These are phyloP conservation scores for Berberis vulgaris DNA, from an alignment of 164 flowering plant genomes.

Conservation along the genomic window DNA sequence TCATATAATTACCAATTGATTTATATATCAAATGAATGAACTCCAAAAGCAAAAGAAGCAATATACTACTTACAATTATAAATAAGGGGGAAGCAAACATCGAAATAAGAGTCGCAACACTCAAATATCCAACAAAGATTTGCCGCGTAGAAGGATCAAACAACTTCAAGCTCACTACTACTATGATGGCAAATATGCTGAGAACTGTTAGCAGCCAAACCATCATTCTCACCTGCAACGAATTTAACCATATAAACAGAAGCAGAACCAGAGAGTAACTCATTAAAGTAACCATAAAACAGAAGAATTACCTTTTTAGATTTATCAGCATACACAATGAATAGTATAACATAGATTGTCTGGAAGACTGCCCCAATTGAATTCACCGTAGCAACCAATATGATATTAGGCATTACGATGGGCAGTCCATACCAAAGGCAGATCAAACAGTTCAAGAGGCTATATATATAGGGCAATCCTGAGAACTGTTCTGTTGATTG, in stretches of 20 bases:
- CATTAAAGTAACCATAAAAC: neutral
- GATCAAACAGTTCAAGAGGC: slow-evolving; percentile 66
- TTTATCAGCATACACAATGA: slow-evolving; percentile 43
- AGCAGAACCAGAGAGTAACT: neutral
- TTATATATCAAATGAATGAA: neutral
- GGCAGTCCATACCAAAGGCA: slow-evolving; percentile 78
- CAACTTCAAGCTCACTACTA: slow-evolving; percentile 34
- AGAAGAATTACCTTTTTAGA: slow-evolving; percentile 35
- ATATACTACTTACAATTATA: slow-evolving; percentile 40
- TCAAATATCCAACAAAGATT: slow-evolving; percentile 54
- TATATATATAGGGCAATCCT: slow-evolving; percentile 75
- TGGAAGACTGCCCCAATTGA: slow-evolving; percentile 69
- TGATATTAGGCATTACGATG: slow-evolving; percentile 36
- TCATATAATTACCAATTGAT: neutral
- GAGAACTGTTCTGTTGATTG: slow-evolving; percentile 78
- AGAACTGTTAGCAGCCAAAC: slow-evolving; percentile 46
- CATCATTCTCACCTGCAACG: slow-evolving; percentile 41
- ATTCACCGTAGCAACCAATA: slow-evolving; percentile 62
- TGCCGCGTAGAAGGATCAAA: slow-evolving; percentile 33
- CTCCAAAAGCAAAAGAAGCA: neutral
- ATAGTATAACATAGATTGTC: slow-evolving; percentile 38
- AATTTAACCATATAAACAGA: neutral
- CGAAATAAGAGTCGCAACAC: slow-evolving; percentile 60
- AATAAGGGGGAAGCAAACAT: slow-evolving; percentile 84
- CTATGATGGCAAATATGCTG: slow-evolving; percentile 29